These are phyloP conservation scores for Corallochytrium limacisporum DNA, from an alignment of 78 protist genomes.

Conservation along the genomic window DNA sequence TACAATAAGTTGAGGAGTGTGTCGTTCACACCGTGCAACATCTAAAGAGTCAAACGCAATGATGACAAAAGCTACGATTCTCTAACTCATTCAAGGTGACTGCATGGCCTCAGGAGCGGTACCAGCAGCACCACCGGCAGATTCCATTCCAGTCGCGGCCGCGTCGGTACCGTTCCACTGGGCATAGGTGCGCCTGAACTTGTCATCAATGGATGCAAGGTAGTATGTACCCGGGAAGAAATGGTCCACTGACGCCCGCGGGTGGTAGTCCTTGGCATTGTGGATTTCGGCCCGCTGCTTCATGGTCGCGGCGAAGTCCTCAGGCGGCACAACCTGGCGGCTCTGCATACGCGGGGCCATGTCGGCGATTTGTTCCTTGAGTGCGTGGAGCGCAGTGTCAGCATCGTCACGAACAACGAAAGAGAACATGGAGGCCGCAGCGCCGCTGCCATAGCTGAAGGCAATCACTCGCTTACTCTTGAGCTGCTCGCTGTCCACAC, in stretches of 20 bases:
- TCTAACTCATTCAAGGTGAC: no score
- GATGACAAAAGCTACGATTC: no score
- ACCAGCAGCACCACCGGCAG: no score
- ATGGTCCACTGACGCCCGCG: constrained; percentile 12
- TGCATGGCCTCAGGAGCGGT: no score
- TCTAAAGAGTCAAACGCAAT: no score
- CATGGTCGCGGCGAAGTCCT: constrained; percentile 21
- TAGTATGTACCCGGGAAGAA: constrained; percentile 67
- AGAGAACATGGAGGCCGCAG: constrained; percentile 73
- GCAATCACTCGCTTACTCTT: constrained; percentile 58
- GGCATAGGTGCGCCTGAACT: constrained; percentile 43
- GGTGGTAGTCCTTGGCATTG: constrained; percentile 29
- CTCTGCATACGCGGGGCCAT: constrained; percentile 33
- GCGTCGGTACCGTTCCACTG: no score
- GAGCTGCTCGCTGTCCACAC: constrained; percentile 8
- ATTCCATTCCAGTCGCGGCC: no score
- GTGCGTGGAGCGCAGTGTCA: constrained; percentile 12
- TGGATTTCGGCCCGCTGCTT: constrained; percentile 40
- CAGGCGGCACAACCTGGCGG: constrained; percentile 35
- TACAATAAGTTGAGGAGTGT: no score
- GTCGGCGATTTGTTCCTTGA: constrained; percentile 9
- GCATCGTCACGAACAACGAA: constrained; percentile 35
- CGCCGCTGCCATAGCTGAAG: constrained; percentile 90
- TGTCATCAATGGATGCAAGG: constrained; percentile 36
- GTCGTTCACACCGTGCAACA: no score